phyloP scores from a whole-genome alignment of 257 asterid genomes.

The Fraxinus cuspidata region DNA sequence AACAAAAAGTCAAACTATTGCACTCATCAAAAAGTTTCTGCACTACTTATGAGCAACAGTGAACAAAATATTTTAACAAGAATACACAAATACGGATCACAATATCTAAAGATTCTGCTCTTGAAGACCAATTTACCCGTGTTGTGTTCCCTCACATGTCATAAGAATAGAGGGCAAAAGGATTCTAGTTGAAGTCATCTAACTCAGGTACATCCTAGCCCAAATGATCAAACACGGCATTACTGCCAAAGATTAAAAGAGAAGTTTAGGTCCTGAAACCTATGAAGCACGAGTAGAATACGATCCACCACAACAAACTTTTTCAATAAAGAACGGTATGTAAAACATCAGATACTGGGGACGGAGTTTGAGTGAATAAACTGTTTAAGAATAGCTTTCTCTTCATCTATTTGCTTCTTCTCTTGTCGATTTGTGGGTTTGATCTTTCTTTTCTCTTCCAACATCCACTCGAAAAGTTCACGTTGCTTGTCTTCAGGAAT shows the following conservation, averaged over 20 bases:
- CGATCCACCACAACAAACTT: slow-evolving; percentile 17
- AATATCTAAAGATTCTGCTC: background rate
- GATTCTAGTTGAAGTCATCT: background rate
- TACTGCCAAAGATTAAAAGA: background rate
- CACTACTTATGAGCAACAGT: no score
- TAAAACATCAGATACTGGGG: slow-evolving; percentile 38
- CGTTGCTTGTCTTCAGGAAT: slow-evolving; percentile 60
- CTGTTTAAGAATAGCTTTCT: slow-evolving; percentile 66
- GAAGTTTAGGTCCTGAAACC: background rate
- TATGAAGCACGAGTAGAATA: background rate
- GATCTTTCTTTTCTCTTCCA: slow-evolving; percentile 67
- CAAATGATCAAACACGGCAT: background rate
- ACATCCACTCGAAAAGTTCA: slow-evolving; percentile 66
- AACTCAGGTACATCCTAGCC: background rate
- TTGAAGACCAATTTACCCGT: background rate
- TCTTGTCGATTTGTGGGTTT: slow-evolving; percentile 54
- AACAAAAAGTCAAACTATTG: no score
- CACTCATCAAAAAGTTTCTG: no score
- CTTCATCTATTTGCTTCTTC: slow-evolving; percentile 56
- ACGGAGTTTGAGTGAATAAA: slow-evolving; percentile 49
- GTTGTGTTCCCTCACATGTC: background rate
- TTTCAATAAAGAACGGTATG: slow-evolving; percentile 20
- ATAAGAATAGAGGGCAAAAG: background rate
- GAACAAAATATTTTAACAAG: no score
- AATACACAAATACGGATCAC: no score